A percentile compares a stretch with the other conserved stretches of the same genome.
These are phyloP conservation scores for Phytophthora podocarpi DNA, from an alignment of 352 stramenopile species.

Conservation along the genomic window DNA sequence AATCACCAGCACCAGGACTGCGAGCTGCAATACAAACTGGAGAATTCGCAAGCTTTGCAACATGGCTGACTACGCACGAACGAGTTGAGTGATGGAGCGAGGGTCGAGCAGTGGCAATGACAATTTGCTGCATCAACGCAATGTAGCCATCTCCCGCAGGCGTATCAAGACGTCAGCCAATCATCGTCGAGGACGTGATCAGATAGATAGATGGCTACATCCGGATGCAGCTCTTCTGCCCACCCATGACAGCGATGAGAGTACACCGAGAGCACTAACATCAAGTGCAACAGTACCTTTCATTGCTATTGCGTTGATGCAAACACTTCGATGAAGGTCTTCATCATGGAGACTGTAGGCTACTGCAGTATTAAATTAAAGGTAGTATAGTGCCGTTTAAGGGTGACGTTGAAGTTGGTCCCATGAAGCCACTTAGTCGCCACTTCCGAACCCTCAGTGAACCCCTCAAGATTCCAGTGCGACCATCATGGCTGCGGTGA, in stretches of 20 bases:
- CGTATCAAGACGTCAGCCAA: slow-evolving; percentile 25
- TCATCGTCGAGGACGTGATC: slow-evolving; percentile 26
- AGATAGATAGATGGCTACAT: slow-evolving; percentile 19
- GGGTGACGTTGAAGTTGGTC: slow-evolving; percentile 15
- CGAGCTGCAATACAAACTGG: slow-evolving; percentile 29
- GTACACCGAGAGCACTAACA: too few species aligned
- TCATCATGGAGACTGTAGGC: too few species aligned
- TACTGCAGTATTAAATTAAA: too few species aligned
- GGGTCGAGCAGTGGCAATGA: background rate
- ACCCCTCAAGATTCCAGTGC: background rate
- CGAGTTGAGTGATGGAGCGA: background rate
- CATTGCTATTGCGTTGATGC: too few species aligned
- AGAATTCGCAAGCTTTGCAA: slow-evolving; percentile 23
- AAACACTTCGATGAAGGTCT: too few species aligned
- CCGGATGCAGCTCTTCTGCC: background rate
- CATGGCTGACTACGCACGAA: slow-evolving; percentile 9
- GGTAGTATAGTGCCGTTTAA: too few species aligned
- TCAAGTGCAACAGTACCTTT: too few species aligned
- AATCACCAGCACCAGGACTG: slow-evolving; percentile 35
- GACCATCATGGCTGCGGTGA: background rate
- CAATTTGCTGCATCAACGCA: background rate
- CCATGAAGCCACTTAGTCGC: background rate
- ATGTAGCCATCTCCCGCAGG: slow-evolving; percentile 27
- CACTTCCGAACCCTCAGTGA: slow-evolving; percentile 10
- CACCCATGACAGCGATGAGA: too few species aligned